A percentile compares a stretch with the other conserved stretches of the same genome.
phyloP scores from a whole-genome alignment of 1,139 yeast genomes.

The Komagataea norvegica region DNA sequence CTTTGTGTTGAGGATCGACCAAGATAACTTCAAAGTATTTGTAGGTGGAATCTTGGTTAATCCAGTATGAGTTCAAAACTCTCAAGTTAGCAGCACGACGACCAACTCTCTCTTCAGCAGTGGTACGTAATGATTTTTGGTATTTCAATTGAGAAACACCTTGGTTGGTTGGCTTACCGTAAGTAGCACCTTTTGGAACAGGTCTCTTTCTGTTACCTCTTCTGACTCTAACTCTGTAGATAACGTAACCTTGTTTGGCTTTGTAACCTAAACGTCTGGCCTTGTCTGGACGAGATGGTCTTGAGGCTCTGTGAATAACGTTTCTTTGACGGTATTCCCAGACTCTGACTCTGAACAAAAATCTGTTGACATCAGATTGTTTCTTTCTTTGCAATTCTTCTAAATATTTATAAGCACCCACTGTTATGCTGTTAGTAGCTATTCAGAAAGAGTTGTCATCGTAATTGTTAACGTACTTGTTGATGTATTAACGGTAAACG shows the following conservation, averaged over 20 bases:
- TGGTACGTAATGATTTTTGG: constrained; percentile 97
- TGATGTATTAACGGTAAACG: constrained; percentile 12
- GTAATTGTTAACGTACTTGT: constrained; percentile 11
- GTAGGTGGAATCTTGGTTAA: constrained; percentile 99
- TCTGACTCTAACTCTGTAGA: constrained; percentile 98
- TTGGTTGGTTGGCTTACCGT: constrained; percentile 99
- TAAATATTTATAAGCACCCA: constrained; percentile 99
- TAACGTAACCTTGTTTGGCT: constrained; percentile 99
- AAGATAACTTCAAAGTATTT: constrained; percentile 97
- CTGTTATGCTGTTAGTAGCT: constrained; percentile 9
- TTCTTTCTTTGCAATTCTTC: constrained; percentile 99
- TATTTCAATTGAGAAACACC: constrained; percentile 99
- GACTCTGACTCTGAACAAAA: constrained; percentile 99
- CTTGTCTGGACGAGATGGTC: constrained; percentile 99
- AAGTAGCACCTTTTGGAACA: constrained; percentile 99
- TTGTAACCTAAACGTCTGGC: constrained; percentile 99
- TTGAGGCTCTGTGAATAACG: constrained; percentile 97
- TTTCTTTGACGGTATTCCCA: constrained; percentile 99
- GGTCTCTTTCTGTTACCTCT: constrained; percentile 99
- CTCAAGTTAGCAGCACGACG: constrained; percentile 98
- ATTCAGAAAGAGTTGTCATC: background rate
- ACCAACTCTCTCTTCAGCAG: constrained; percentile 99
- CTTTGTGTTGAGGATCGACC: constrained; percentile 97
- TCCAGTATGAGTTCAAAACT: constrained; percentile 99
- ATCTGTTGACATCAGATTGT: constrained; percentile 99